Percentiles rank a stretch among this genome's conserved stretches.
These are phyloP conservation scores for Schoenoplectus triqueter DNA, from an alignment of 202 grass and related monocot species.

Conservation along the genomic window DNA sequence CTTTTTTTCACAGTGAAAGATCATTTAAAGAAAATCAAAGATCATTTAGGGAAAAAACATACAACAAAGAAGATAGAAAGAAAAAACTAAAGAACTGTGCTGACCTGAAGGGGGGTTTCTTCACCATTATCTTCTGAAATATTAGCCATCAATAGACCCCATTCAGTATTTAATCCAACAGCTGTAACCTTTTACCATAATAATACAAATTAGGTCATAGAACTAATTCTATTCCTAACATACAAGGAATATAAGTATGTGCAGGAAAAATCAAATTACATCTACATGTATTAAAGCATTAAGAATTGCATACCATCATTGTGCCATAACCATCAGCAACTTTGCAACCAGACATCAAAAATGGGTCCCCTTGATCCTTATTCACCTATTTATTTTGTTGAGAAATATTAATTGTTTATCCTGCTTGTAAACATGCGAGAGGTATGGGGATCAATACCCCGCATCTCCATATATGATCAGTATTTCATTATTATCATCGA, in stretches of 20 bases:
- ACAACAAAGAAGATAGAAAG: neutral
- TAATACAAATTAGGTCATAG: constrained; percentile 26
- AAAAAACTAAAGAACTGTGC: constrained; percentile 9
- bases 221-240: constrained; percentile 30
- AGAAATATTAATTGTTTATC: constrained; percentile 13
- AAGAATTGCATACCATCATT: constrained; percentile 78
- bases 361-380: constrained; percentile 83
- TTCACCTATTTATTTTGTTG: constrained; percentile 57
- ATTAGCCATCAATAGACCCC: constrained; percentile 98
- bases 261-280: constrained; percentile 37
- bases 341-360: constrained; percentile 99
- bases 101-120: constrained; percentile 98
- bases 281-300: constrained; percentile 38
- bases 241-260: constrained; percentile 25
- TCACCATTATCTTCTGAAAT: constrained; percentile 97
- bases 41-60: neutral
- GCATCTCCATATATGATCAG: too few species aligned
- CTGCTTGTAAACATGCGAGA: too few species aligned
- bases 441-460: too few species aligned
- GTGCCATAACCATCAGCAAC: constrained; percentile 95
- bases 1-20: constrained; percentile 40
- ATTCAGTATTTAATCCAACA: constrained; percentile 92
- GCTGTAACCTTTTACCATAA: constrained; percentile 82
- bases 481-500: too few species aligned
- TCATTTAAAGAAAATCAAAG: neutral